Percentiles rank a stretch among this genome's conserved stretches.
Evolutionary conservation across 306 rosid genomes (phyloP).

Genomic region (Begonia peltatifolia): DNA sequence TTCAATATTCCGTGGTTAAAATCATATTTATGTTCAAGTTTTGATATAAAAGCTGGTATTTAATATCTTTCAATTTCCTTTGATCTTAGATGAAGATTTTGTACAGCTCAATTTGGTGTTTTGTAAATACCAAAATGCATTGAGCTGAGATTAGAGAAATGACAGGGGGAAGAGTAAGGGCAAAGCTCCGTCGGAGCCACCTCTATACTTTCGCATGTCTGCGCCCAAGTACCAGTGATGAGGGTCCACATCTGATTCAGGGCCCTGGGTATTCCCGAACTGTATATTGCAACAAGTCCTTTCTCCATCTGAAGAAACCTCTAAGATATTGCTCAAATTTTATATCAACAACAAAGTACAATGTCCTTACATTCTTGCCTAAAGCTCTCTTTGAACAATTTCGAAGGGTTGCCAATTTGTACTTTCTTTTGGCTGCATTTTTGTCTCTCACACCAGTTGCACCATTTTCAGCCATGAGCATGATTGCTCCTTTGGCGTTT

Average conservation of each 20-base stretch:
- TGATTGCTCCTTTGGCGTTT: slow-evolving; percentile 89
- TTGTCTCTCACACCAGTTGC: slow-evolving; percentile 63
- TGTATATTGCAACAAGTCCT: slow-evolving; percentile 65
- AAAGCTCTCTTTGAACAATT: slow-evolving; percentile 96
- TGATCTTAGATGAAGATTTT: slow-evolving; percentile 36
- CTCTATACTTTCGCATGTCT: slow-evolving; percentile 69
- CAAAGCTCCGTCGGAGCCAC: slow-evolving; percentile 57
- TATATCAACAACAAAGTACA: slow-evolving; percentile 87
- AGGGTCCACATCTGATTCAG: slow-evolving; percentile 32
- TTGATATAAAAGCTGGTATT: slow-evolving; percentile 5
- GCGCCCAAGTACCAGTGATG: slow-evolving; percentile 25
- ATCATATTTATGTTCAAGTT: background rate
- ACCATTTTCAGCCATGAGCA: slow-evolving; percentile 63
- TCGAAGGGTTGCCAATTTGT: slow-evolving; percentile 84
- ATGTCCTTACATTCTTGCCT: slow-evolving; percentile 62
- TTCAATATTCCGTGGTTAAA: background rate
- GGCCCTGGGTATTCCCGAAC: slow-evolving; percentile 65
- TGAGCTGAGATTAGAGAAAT: slow-evolving; percentile 42
- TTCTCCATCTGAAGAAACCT: slow-evolving; percentile 46
- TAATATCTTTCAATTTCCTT: slow-evolving; percentile 11
- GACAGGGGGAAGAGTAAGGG: slow-evolving; percentile 69
- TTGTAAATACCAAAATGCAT: slow-evolving; percentile 13
- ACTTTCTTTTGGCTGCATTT: slow-evolving; percentile 82
- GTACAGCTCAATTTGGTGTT: slow-evolving; percentile 19
- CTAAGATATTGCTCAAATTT: slow-evolving; percentile 43